phyloP scores from a whole-genome alignment of 2,329 filamentous ascomycete species.

The Penicillium aurantiogriseum region DNA sequence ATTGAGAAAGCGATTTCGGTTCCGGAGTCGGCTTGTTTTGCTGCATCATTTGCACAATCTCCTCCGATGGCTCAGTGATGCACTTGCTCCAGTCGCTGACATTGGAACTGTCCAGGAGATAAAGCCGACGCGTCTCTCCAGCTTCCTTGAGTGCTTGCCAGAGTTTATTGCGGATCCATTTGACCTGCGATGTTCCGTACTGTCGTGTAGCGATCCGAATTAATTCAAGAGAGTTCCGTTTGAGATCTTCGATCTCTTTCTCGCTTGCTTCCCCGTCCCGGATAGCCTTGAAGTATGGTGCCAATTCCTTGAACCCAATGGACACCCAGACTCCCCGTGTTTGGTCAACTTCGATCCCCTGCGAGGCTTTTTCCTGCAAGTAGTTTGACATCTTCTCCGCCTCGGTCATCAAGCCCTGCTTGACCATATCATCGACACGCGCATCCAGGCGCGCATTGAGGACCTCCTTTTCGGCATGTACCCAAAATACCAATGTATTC shows the following conservation, averaged over 20 bases:
- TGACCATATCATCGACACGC: conserved; percentile 82
- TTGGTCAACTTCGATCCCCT: conserved; percentile 62
- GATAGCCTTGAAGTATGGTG: conserved; percentile 62
- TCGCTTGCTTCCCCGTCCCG: conserved; percentile 25
- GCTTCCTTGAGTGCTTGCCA: conserved; percentile 64
- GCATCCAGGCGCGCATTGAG: conserved; percentile 69
- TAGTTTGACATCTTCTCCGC: conserved; percentile 55
- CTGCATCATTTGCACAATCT: conserved; percentile 65
- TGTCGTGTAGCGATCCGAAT: conserved; percentile 82
- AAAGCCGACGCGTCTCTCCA: conserved; percentile 59
- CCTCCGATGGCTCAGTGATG: conserved; percentile 65
- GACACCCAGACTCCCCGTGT: conserved; percentile 91
- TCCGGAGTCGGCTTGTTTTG: conserved; percentile 53
- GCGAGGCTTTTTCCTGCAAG: conserved; percentile 43
- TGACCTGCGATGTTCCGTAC: conserved; percentile 79
- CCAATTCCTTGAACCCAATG: conserved; percentile 92
- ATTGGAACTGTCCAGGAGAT: conserved; percentile 77
- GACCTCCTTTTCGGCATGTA: conserved; percentile 68
- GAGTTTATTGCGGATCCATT: conserved; percentile 84
- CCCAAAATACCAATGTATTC: conserved; percentile 75
- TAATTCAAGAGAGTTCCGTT: conserved; percentile 62
- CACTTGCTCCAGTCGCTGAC: conserved; percentile 58
- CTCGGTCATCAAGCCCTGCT: conserved; percentile 62
- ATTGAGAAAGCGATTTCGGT: conserved; percentile 57
- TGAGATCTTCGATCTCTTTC: conserved; percentile 55